Conservation (phyloP, 2,329 filamentous ascomycete genomes). For the Nakataea oryzae region DNA sequence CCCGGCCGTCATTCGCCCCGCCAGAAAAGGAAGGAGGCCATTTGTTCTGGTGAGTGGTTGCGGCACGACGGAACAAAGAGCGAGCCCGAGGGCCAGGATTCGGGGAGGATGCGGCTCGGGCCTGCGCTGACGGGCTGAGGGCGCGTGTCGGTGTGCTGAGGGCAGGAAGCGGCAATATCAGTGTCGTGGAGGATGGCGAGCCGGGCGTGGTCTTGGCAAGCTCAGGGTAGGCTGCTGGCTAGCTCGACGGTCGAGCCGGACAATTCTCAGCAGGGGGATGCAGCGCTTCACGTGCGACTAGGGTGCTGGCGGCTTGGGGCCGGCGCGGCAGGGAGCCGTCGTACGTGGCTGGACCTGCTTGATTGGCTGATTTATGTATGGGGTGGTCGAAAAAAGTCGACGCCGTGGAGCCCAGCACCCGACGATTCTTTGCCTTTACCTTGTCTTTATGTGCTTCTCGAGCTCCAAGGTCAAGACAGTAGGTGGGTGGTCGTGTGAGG, state of each 20-base stretch:
- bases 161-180: neutral
- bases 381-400: neutral
- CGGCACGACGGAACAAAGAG: neutral
- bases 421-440: neutral
- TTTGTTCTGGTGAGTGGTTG: neutral
- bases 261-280: neutral
- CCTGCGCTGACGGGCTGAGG: neutral
- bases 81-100: neutral
- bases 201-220: neutral
- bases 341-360: neutral
- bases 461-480: neutral
- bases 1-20: conserved; percentile 2
- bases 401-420: neutral
- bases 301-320: neutral
- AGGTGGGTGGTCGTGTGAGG: neutral
- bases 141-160: neutral
- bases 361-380: neutral
- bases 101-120: neutral
- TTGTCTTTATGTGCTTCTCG: neutral
- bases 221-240: neutral
- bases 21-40: neutral
- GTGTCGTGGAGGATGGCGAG: neutral
- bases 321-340: neutral
- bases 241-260: neutral
- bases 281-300: neutral